These are phyloP conservation scores for Aphanomyces astaci DNA, from an alignment of 352 stramenopile species.

Conservation along the genomic window DNA sequence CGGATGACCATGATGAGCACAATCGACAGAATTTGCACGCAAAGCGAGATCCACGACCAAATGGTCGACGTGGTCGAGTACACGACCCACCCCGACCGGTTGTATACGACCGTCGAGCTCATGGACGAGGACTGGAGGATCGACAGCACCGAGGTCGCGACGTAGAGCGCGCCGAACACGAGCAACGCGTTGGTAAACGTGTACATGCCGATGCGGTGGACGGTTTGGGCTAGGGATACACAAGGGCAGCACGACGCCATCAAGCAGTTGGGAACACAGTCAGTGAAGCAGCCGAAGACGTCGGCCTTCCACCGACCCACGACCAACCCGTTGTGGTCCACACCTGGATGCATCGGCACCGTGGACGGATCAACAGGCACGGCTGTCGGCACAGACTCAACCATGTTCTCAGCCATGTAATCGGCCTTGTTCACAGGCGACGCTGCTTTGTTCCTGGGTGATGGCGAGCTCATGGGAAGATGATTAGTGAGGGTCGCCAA, in stretches of 20 bases:
- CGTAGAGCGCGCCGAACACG: slow-evolving; percentile 28
- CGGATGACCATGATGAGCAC: slow-evolving; percentile 26
- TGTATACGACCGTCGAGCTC: too few species aligned
- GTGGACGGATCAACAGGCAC: slow-evolving; percentile 8
- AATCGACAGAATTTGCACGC: background rate
- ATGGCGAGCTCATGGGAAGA: too few species aligned
- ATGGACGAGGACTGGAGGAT: background rate
- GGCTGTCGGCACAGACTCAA: background rate
- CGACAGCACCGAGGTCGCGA: slow-evolving; percentile 3
- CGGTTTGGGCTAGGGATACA: slow-evolving; percentile 47
- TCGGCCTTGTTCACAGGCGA: too few species aligned
- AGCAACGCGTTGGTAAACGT: slow-evolving; percentile 39
- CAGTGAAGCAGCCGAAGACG: slow-evolving; percentile 39
- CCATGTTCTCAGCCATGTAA: too few species aligned
- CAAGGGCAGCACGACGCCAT: slow-evolving; percentile 49
- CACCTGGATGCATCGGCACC: slow-evolving; percentile 22
- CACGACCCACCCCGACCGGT: too few species aligned
- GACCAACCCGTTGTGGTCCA: slow-evolving; percentile 61
- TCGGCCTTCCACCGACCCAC: slow-evolving; percentile 31
- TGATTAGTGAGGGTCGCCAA: too few species aligned
- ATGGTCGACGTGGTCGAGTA: too few species aligned
- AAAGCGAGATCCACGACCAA: background rate
- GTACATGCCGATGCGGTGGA: slow-evolving; percentile 37
- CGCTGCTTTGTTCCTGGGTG: too few species aligned
- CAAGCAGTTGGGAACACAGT: slow-evolving; percentile 41